Evolutionary conservation across 2,329 filamentous ascomycete species (phyloP).

Genomic region (Xylaria digitata): DNA sequence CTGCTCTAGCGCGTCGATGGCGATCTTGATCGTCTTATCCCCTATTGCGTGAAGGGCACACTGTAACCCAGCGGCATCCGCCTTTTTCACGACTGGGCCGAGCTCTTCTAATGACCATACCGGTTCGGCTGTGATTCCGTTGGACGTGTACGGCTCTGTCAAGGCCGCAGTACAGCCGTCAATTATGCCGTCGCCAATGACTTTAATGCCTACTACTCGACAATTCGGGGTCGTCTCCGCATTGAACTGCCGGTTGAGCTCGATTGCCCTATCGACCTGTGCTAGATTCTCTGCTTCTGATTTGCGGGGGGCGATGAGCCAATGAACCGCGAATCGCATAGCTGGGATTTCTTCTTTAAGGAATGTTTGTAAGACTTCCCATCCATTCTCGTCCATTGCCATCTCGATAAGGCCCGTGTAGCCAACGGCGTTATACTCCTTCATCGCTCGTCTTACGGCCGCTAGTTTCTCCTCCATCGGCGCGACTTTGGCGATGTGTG

Average conservation of each 20-base stretch:
- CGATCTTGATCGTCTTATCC: conserved; percentile 67
- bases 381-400: conserved; percentile 68
- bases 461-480: conserved; percentile 60
- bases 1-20: conserved; percentile 65
- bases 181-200: conserved; percentile 73
- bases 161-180: conserved; percentile 73
- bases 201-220: conserved; percentile 69
- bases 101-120: conserved; percentile 67
- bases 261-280: conserved; percentile 64
- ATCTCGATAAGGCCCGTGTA: conserved; percentile 68
- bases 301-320: conserved; percentile 62
- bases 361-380: conserved; percentile 61
- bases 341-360: conserved; percentile 52
- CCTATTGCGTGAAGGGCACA: conserved; percentile 74
- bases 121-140: conserved; percentile 59
- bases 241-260: conserved; percentile 60
- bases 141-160: conserved; percentile 66
- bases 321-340: conserved; percentile 65
- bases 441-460: conserved; percentile 59
- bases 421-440: conserved; percentile 61
- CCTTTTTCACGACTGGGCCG: conserved; percentile 64
- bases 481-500: conserved; percentile 61
- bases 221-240: conserved; percentile 57
- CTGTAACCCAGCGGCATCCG: conserved; percentile 66
- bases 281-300: conserved; percentile 57